Conservation (phyloP, 1,284 basidiomycete species). For the Tilletia horrida region DNA sequence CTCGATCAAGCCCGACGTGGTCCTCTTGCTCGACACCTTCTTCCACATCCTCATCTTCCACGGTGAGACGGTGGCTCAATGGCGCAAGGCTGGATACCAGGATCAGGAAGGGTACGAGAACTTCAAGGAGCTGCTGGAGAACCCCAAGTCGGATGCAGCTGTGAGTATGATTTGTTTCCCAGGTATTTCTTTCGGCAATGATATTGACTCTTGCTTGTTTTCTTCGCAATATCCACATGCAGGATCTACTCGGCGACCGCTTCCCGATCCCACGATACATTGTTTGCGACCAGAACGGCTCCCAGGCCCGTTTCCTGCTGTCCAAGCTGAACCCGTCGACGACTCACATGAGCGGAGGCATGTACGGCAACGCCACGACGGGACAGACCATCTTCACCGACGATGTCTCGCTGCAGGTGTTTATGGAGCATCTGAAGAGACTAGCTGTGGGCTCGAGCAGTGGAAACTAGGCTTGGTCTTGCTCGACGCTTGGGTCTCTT, state of each 20-base stretch:
- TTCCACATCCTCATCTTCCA: conserved; percentile 99
- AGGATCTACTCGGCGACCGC: conserved; percentile 90
- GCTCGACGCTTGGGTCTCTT: not conserved
- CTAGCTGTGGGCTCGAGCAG: conserved; percentile 48
- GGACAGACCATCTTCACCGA: conserved; percentile 98
- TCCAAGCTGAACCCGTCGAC: conserved; percentile 97
- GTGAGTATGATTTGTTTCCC: conserved; percentile 32
- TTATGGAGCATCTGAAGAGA: conserved; percentile 57
- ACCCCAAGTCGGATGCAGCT: conserved; percentile 66
- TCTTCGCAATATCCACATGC: conserved; percentile 15
- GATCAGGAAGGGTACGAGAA: conserved; percentile 99
- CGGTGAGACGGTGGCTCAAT: conserved; percentile 92
- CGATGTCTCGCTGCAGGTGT: conserved; percentile 67
- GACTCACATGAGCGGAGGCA: conserved; percentile 80
- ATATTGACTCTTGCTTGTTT: not conserved
- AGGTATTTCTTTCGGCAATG: conserved; percentile 6
- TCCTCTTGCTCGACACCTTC: conserved; percentile 97
- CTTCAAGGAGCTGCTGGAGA: conserved; percentile 88
- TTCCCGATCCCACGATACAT: conserved; percentile 97
- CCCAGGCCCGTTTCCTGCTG: conserved; percentile 93
- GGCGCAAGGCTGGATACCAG: conserved; percentile 99
- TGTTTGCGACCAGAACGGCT: conserved; percentile 94
- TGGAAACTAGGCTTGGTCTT: conserved; percentile 1
- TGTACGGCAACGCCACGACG: conserved; percentile 57
- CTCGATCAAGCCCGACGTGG: conserved; percentile 93